phyloP scores from a whole-genome alignment of 257 asterid genomes.

The Cynanchum wilfordii region DNA sequence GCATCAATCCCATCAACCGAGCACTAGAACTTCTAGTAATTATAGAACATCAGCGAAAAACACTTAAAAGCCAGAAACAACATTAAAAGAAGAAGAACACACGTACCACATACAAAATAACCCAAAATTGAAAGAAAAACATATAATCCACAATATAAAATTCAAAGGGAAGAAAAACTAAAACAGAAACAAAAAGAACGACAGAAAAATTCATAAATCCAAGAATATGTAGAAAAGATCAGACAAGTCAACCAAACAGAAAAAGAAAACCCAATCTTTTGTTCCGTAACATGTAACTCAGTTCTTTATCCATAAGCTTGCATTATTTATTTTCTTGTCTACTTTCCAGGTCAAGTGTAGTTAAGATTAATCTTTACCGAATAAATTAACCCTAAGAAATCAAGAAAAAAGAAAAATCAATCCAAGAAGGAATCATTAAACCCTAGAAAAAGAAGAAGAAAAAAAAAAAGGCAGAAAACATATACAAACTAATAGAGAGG shows the following conservation, averaged over 20 bases:
- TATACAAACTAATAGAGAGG: not conserved
- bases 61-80: not conserved
- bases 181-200: not conserved
- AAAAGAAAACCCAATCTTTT: not conserved
- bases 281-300: not conserved
- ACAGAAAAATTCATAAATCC: not conserved
- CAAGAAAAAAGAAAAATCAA: not conserved
- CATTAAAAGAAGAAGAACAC: not conserved
- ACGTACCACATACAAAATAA: not conserved
- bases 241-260: not conserved
- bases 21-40: not conserved
- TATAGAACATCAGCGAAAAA: not conserved
- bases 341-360: not conserved
- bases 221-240: not conserved
- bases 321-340: not conserved
- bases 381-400: not conserved
- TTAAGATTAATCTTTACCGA: not conserved
- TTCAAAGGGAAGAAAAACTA: not conserved
- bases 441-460: not conserved
- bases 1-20: not conserved
- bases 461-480: not conserved
- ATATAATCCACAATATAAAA: not conserved
- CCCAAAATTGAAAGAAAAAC: not conserved
- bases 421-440: not conserved
- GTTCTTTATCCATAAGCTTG: not conserved